Evolutionary conservation across 768 basidiomycete species (phyloP).

Genomic region (Leccinum ochraceum): DNA sequence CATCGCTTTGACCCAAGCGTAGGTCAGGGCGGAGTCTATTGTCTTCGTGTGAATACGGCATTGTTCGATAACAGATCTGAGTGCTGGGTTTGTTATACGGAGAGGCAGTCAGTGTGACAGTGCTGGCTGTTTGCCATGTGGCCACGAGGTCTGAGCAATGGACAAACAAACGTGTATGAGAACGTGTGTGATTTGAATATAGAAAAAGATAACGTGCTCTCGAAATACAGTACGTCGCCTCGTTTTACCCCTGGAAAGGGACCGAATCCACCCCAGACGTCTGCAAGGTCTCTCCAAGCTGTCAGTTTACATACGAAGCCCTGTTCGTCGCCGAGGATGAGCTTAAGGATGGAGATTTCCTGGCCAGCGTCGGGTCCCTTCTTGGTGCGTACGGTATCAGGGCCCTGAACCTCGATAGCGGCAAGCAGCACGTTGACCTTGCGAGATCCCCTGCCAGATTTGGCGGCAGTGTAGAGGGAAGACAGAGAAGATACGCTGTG

Average conservation of each 20-base stretch:
- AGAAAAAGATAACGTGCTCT: conserved; percentile 50
- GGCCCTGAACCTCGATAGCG: conserved; percentile 75
- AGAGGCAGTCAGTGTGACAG: conserved; percentile 64
- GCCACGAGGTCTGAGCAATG: conserved; percentile 51
- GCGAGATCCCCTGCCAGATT: conserved; percentile 39
- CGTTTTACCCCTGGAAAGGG: conserved; percentile 51
- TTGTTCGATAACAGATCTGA: conserved; percentile 77
- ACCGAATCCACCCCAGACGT: conserved; percentile 60
- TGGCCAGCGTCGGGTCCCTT: conserved; percentile 70
- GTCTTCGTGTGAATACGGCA: conserved; percentile 66
- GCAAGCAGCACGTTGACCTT: conserved; percentile 65
- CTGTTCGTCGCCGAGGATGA: conserved; percentile 74
- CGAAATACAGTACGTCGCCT: conserved; percentile 71
- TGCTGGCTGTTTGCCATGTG: conserved; percentile 43
- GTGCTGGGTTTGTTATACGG: conserved; percentile 60
- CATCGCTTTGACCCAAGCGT: conserved; percentile 67
- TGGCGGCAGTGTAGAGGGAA: conserved; percentile 30
- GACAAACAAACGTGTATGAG: conserved; percentile 20
- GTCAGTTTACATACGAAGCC: conserved; percentile 69
- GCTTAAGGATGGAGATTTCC: conserved; percentile 64
- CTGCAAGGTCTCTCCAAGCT: conserved; percentile 78
- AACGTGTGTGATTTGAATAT: conserved; percentile 14
- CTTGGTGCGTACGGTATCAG: conserved; percentile 65
- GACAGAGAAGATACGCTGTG: conserved; percentile 57
- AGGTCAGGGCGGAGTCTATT: conserved; percentile 67